Percentiles rank a stretch among this genome's conserved stretches.
phyloP scores from a whole-genome alignment of 1,284 basidiomycete species.

The Naganishia sp. region DNA sequence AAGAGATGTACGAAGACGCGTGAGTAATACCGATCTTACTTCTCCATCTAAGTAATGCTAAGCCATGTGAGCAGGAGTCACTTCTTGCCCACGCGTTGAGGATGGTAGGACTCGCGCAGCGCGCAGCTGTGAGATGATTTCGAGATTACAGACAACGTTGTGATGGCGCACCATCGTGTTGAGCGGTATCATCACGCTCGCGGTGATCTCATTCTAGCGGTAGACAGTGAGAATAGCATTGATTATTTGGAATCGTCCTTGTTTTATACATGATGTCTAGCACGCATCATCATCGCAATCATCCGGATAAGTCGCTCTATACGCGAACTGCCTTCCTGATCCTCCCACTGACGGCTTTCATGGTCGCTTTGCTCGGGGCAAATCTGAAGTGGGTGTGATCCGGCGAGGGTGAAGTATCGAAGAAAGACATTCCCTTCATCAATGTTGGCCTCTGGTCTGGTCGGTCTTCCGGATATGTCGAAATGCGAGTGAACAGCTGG shows the following conservation, averaged over 20 bases:
- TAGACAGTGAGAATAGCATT: too few species aligned
- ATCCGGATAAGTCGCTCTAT: background rate
- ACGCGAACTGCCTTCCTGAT: constrained; percentile 13
- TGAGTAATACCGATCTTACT: constrained; percentile 19
- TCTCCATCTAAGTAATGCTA: background rate
- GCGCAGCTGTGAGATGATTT: too few species aligned
- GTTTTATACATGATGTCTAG: too few species aligned
- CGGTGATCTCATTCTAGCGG: too few species aligned
- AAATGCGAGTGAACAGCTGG: background rate
- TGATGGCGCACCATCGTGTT: too few species aligned
- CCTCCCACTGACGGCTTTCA: constrained; percentile 13
- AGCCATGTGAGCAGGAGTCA: constrained; percentile 5
- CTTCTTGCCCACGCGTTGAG: constrained; percentile 29
- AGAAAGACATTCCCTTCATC: constrained; percentile 10
- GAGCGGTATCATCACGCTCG: background rate
- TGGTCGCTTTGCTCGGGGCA: constrained; percentile 13
- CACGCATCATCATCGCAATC: too few species aligned
- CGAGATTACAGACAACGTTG: too few species aligned
- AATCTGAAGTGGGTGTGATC: constrained; percentile 21
- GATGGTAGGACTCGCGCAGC: too few species aligned
- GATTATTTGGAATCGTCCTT: too few species aligned
- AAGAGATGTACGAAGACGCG: constrained; percentile 36
- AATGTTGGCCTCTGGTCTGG: background rate
- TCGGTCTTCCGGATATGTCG: background rate
- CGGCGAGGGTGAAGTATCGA: constrained; percentile 16